These are phyloP conservation scores for Paralagenidium karlingii DNA, from an alignment of 352 stramenopile genomes.

Conservation along the genomic window DNA sequence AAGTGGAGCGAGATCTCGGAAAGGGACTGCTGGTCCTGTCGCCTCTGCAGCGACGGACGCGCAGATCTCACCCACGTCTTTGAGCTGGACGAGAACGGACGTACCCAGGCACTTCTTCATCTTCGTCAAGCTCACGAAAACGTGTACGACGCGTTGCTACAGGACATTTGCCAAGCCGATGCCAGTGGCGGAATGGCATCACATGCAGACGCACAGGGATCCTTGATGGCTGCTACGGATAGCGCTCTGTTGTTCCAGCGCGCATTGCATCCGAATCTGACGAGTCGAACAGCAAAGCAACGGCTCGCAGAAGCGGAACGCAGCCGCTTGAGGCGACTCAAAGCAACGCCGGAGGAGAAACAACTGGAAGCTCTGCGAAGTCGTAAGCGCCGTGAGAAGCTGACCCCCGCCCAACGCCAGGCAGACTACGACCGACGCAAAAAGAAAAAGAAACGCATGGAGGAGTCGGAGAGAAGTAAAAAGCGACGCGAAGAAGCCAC, in stretches of 20 bases:
- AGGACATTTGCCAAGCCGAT: background rate
- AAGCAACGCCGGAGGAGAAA: constrained; percentile 26
- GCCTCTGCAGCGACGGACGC: constrained; percentile 42
- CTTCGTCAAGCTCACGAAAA: constrained; percentile 40
- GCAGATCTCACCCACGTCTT: constrained; percentile 48
- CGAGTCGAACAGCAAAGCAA: constrained; percentile 4
- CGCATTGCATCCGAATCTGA: constrained; percentile 1
- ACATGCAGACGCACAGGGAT: background rate
- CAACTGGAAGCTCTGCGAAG: constrained; percentile 42
- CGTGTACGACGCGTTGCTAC: constrained; percentile 38
- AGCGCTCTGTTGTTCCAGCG: background rate
- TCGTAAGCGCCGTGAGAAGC: constrained; percentile 34
- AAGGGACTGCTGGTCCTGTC: constrained; percentile 59
- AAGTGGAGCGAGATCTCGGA: constrained; percentile 74
- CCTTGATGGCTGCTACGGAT: background rate
- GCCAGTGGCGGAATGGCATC: background rate
- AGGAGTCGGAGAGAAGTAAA: constrained; percentile 33
- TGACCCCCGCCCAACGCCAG: constrained; percentile 52
- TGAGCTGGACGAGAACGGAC: constrained; percentile 42
- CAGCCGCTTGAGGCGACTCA: constrained; percentile 32
- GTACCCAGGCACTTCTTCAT: constrained; percentile 45
- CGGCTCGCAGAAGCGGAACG: constrained; percentile 39
- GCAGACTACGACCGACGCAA: constrained; percentile 46
- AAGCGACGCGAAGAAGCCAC: constrained; percentile 29
- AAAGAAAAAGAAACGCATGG: constrained; percentile 32